Evolutionary conservation across 2,329 filamentous ascomycete genomes (phyloP).

Genomic region (Neurospora crassa): DNA sequence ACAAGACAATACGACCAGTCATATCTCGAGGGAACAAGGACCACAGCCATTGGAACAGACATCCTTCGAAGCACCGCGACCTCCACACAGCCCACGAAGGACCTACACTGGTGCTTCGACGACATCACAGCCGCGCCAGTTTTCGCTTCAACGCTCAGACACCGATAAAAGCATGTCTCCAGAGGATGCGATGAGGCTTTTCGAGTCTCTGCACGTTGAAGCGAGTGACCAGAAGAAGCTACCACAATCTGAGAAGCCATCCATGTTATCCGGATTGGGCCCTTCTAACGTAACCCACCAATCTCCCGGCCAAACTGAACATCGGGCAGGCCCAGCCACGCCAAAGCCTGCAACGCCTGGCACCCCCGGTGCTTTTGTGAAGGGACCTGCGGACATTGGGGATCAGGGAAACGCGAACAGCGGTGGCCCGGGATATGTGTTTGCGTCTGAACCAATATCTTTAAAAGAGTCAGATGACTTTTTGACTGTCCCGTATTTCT

Average conservation of each 20-base stretch:
- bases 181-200: background rate
- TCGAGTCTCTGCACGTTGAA: background rate
- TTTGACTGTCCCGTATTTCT: constrained; percentile 5
- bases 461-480: background rate
- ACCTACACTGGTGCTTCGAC: background rate
- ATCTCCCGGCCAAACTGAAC: background rate
- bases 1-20: background rate
- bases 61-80: background rate
- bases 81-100: background rate
- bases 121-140: background rate
- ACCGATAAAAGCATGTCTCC: background rate
- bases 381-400: background rate
- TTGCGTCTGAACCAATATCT: background rate
- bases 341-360: background rate
- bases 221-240: background rate
- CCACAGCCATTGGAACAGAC: background rate
- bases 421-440: background rate
- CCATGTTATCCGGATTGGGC: background rate
- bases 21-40: background rate
- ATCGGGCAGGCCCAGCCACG: background rate
- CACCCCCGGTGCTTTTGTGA: background rate
- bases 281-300: background rate
- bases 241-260: background rate
- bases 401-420: accelerated
- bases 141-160: background rate